These are phyloP conservation scores for Acanthochlamys bracteata DNA, from an alignment of 106 monocot species.

Conservation along the genomic window DNA sequence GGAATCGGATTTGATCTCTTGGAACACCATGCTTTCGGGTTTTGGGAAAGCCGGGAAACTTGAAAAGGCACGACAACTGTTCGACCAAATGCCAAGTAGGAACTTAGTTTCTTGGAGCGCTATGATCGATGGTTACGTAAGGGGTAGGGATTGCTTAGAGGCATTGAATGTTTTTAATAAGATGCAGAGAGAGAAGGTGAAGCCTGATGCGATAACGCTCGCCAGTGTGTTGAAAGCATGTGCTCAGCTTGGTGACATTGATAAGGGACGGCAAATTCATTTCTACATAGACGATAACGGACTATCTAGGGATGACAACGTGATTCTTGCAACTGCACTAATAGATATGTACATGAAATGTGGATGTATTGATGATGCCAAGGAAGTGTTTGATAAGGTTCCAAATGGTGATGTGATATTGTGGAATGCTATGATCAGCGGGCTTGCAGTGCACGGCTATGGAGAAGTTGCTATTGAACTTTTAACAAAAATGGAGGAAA, in stretches of 20 bases:
- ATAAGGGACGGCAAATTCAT: conserved; percentile 43
- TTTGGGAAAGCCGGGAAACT: conserved; percentile 39
- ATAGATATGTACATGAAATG: conserved; percentile 71
- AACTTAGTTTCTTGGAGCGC: conserved; percentile 77
- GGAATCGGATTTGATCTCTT: conserved; percentile 37
- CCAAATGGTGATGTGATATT: conserved; percentile 34
- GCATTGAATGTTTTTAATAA: conserved; percentile 39
- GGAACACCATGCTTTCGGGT: conserved; percentile 43
- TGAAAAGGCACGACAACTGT: conserved; percentile 23
- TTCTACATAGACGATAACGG: conserved; percentile 14
- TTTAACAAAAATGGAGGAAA: conserved; percentile 35
- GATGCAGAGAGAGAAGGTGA: conserved; percentile 22
- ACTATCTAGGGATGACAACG: conserved; percentile 1
- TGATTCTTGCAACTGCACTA: conserved; percentile 48
- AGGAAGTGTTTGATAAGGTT: conserved; percentile 37
- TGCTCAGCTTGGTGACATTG: conserved; percentile 29
- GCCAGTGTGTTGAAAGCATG: conserved; percentile 56
- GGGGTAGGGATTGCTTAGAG: conserved; percentile 21
- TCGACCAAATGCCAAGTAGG: conserved; percentile 44
- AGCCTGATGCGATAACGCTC: conserved; percentile 35
- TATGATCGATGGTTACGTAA: conserved; percentile 48
- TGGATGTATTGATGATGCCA: conserved; percentile 45
- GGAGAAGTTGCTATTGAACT: conserved; percentile 35
- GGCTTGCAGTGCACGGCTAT: conserved; percentile 59
- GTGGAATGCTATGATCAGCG: conserved; percentile 73